Evolutionary conservation across 2,329 filamentous ascomycete species (phyloP).

Genomic region (Claviceps humidiphila): DNA sequence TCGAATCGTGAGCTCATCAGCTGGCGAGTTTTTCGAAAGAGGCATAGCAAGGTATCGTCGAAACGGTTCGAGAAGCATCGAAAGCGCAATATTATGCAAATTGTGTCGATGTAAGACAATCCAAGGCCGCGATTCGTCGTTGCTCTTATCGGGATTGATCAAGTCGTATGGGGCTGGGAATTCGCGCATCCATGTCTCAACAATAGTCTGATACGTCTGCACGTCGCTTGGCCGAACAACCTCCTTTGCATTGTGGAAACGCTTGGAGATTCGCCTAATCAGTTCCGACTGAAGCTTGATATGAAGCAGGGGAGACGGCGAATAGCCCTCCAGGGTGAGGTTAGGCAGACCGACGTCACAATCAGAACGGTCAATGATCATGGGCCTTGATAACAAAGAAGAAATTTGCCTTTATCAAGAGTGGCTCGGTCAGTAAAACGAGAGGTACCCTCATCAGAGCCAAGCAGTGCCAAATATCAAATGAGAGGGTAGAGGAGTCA

Average conservation of each 20-base stretch:
- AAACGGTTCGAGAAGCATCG: conserved; percentile 31
- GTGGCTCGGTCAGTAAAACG: background rate
- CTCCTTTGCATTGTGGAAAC: conserved; percentile 19
- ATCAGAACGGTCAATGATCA: conserved; percentile 22
- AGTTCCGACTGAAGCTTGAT: conserved; percentile 24
- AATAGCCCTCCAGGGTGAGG: conserved; percentile 19
- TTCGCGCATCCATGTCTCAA: conserved; percentile 28
- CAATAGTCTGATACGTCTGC: conserved; percentile 18
- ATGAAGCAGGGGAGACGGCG: conserved; percentile 19
- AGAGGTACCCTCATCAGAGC: too few relatives aligned
- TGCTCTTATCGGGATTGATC: conserved; percentile 25
- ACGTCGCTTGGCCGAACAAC: conserved; percentile 17
- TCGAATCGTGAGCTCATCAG: conserved; percentile 24
- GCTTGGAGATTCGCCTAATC: conserved; percentile 16
- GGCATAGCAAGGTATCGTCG: conserved; percentile 30
- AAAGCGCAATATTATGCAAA: conserved; percentile 29
- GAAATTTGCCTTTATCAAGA: conserved; percentile 19
- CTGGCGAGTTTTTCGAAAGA: conserved; percentile 14
- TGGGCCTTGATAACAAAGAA: conserved; percentile 18
- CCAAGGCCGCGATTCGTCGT: conserved; percentile 28
- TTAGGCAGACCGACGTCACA: conserved; percentile 19
- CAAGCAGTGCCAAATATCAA: too few relatives aligned
- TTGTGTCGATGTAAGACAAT: conserved; percentile 32
- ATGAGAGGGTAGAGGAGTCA: background rate
- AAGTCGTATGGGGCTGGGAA: conserved; percentile 29